Evolutionary conservation across 225 moss, liverwort and hornwort genomes (phyloP), one percentile per base, ranked within the genome.

Genomic region (Takakia lepidozioides): DNA sequence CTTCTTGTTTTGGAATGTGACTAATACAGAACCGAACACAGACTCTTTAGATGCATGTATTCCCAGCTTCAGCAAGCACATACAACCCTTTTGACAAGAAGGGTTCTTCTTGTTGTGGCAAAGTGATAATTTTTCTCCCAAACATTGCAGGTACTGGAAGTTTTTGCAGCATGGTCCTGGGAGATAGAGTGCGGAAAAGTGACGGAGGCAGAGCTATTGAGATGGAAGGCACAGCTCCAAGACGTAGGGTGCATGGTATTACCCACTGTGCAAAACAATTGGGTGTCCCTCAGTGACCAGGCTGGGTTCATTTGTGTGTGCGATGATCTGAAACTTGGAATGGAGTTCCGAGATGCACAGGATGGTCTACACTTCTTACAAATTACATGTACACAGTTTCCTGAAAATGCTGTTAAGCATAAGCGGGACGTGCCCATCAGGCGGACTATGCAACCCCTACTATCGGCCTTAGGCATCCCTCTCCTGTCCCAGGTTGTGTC

Each of bases 401-500:
- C 36, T 56, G 22, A 72, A 57, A 53, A 43, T 8, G 29, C 56
- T 43, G 52, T 63, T 24, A 61, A 25, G 27, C 55, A 55, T 49
- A 67, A 43, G 46, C 34, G 36, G 35, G 63, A 51, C 38, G 69
- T 80, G 54, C 67, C 69, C 30, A 51, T 48, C 29, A 62, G 51
- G 24, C 70, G 48, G 27, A 67, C 65, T 49, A 62, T 88, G 38
- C 65, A 75, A 54, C 80, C 77, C 48, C 75, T 93, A 25, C 80
- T 83, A 32, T 51, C 52, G 43, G 66, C 73, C 21, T 64, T 93
- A 62, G 67, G 75, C 54, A 74, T 93, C 51, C 88, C 78, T 10
- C 80, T 85, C 38, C 71, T 93, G 25, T 93, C 92, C 55, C 78
- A 93, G 80, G 84, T 92, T 32, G 11, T 32, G n/a, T n/a, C n/a